Evolutionary conservation across 2,329 filamentous ascomycete genomes (phyloP), one percentile per base, ranked within the genome.

Genomic region (Didymella pinodella): DNA sequence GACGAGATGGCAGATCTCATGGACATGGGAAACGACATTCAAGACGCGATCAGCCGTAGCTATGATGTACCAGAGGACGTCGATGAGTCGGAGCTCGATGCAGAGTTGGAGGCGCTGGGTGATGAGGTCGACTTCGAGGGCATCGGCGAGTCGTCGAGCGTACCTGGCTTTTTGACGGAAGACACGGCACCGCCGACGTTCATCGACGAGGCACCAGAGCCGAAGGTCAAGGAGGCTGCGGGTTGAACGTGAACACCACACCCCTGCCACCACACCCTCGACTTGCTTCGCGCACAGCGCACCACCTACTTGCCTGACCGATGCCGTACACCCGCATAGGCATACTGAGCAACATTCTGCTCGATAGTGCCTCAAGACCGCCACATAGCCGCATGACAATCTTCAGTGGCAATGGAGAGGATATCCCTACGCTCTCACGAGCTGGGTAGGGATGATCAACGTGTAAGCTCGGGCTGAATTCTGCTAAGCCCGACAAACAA

Each of bases 1-100:
- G 95, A 99, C 76, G 94, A 99, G 81, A 98, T 99, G 95, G 93
- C 93, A 6, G 95, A 99, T 79, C 78, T 99, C 70, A 91, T 99
- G 87, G 95, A 99, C 74, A 89, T 97, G 61, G 94, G 95, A 3
- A 98, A 98, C 78, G 95, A 99, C 78, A 99, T 99, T 59, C 93
- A 99, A 80, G 95, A 98, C 81, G 93, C 90, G 66, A 90, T 99
- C 57, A 90, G 90, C 61, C 81, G 95, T 64, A 91, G 91, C 67
- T 99, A 99, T 78, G 94, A 98, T 75, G 85, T 99, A 34, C 95
- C 95, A 0, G 95, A 99, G 71, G 95, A 98, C 77, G 93, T 99
- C 22, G 94, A 98, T 76, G 95, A 99, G 86, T 88, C 90, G 1
- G 95, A 99, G 81, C 80, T 99, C 61, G 95, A 99, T 81, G 95